Evolutionary conservation across 2,329 filamentous ascomycete genomes (phyloP).

Genomic region (Sporothrix schenckii): DNA sequence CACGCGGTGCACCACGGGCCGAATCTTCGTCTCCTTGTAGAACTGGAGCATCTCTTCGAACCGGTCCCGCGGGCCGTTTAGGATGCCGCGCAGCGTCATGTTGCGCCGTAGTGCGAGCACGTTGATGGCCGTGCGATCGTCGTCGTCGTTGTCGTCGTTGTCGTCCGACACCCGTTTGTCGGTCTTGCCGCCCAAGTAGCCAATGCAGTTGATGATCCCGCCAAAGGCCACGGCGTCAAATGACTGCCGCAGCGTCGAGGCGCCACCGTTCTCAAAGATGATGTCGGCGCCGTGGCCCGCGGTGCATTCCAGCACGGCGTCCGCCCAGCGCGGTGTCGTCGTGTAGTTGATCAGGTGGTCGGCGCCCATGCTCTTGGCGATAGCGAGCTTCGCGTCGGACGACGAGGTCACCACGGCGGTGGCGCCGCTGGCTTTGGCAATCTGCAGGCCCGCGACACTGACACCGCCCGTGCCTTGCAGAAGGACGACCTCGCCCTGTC

Average conservation of each 20-base stretch:
- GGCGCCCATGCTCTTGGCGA: constrained; percentile 54
- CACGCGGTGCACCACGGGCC: constrained; percentile 49
- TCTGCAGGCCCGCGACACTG: constrained; percentile 55
- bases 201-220: constrained; percentile 57
- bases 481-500: constrained; percentile 48
- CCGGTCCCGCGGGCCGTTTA: constrained; percentile 61
- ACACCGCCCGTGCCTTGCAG: constrained; percentile 61
- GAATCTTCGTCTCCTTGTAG: constrained; percentile 46
- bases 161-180: constrained; percentile 49
- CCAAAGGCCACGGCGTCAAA: constrained; percentile 59
- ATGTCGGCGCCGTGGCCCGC: constrained; percentile 53
- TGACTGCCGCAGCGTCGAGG: constrained; percentile 55
- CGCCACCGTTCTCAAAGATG: constrained; percentile 59
- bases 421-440: constrained; percentile 56
- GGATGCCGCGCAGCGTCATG: constrained; percentile 56
- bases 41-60: constrained; percentile 59
- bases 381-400: constrained; percentile 55
- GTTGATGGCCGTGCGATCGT: constrained; percentile 62
- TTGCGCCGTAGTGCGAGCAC: constrained; percentile 54
- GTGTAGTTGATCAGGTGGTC: constrained; percentile 59
- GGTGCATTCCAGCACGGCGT: constrained; percentile 52
- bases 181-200: constrained; percentile 56
- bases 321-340: constrained; percentile 56
- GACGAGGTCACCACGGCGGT: constrained; percentile 59
- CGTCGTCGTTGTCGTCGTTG: constrained; percentile 36